phyloP scores from a whole-genome alignment of 2,329 filamentous ascomycete species.

The Sporothrix pallida region DNA sequence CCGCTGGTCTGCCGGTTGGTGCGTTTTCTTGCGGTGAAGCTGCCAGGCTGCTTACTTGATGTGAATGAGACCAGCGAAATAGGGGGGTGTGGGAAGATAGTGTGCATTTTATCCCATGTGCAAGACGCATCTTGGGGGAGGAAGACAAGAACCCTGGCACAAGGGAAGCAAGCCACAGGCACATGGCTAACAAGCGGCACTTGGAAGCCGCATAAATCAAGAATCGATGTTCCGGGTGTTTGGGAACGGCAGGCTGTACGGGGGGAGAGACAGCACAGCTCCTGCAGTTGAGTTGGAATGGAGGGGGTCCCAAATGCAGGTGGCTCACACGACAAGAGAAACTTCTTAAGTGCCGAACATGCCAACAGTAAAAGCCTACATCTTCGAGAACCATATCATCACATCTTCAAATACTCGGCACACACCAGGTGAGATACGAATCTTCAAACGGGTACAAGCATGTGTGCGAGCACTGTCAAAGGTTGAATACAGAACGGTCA shows the following conservation, averaged over 20 bases:
- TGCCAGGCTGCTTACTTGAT: neutral
- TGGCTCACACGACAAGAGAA: neutral
- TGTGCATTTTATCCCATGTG: slow-evolving; percentile 1
- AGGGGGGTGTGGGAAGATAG: slow-evolving; percentile 17
- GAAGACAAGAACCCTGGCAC: neutral
- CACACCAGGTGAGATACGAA: too few species aligned
- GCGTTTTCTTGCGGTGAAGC: neutral
- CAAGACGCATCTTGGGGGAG: neutral
- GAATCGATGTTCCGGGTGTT: neutral
- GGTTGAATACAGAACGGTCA: too few species aligned
- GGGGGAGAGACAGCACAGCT: neutral
- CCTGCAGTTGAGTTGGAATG: neutral
- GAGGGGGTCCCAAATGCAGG: neutral
- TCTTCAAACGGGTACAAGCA: neutral
- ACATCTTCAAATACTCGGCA: too few species aligned
- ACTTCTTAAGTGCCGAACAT: neutral
- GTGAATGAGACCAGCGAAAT: neutral
- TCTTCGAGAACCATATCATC: too few species aligned
- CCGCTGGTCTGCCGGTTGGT: slow-evolving; percentile 23
- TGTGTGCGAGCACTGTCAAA: neutral
- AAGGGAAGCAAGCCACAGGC: neutral
- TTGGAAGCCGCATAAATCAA: neutral
- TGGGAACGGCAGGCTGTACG: slow-evolving; percentile 7
- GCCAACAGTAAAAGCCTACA: neutral
- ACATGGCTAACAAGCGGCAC: slow-evolving; percentile 6